Evolutionary conservation across 352 stramenopile genomes (phyloP), one percentile per base, ranked within the genome.

Genomic region (Phytophthora boehmeriae): DNA sequence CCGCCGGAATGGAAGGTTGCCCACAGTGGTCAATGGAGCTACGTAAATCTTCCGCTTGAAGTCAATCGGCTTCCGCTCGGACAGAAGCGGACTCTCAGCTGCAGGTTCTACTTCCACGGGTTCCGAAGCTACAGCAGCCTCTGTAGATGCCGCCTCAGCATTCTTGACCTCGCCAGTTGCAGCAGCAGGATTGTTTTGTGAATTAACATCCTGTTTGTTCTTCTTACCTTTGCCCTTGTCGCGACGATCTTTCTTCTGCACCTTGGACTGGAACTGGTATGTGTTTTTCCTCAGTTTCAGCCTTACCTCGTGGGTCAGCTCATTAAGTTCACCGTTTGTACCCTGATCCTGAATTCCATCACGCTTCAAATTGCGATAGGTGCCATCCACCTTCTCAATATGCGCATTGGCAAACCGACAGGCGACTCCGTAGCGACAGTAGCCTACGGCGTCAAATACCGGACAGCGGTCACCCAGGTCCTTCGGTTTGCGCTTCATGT

Each of bases 21-120:
- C 98, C 1, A 99, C 97, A 1, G 98, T 99, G 25, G 98, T 99
- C 14, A 99, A 86, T 8, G 98, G 98, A 9, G 97, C 98, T 22
- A 99, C 80, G 79, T 99, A 99, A 23, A 99, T 97, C 75, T 99
- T 99, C 59, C 92, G 89, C 44, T 96, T 88, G 63, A 99, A 99
- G 66, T 99, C 95, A 47, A 99, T 87, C 0, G 94, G 86, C 60
- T 98, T 96, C 45, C 88, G 88, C 63, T 97, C 90, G 0, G 80
- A 46, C 4, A 88, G 43, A 39, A 90, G 52, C 11, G 78, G 54
- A 19, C 68, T 79, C 48, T 86, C 73, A 38, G 63, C 79, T 19
- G 70, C 74, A 54, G 59, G 64, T 46, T 79, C 78, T 16, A 16
- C 19, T 30, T 69, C 51, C 28, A 67, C 53, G 17, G 17, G 22